These are phyloP conservation scores for Polytolypa hystricis DNA, from an alignment of 2,329 filamentous ascomycete species.

Conservation along the genomic window DNA sequence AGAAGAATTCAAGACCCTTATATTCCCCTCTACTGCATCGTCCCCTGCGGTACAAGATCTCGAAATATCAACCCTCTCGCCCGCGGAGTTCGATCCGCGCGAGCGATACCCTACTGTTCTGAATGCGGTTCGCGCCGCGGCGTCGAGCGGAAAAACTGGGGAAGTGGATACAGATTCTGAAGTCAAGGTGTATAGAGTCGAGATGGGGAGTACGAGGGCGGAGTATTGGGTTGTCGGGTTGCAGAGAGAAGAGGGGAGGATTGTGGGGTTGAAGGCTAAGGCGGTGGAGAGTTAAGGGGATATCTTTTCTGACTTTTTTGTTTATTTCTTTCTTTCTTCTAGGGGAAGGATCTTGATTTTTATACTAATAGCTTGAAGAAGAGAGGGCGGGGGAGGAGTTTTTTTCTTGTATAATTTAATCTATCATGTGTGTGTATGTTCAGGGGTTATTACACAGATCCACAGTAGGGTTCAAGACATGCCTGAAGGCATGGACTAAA, in stretches of 20 bases:
- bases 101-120: slow-evolving; percentile 50
- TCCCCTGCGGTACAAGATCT: slow-evolving; percentile 30
- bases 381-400: too few relatives aligned
- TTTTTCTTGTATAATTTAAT: too few relatives aligned
- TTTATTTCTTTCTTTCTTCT: not conserved
- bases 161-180: slow-evolving; percentile 41
- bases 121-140: slow-evolving; percentile 43
- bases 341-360: too few relatives aligned
- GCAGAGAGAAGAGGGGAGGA: slow-evolving; percentile 43
- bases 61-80: slow-evolving; percentile 54
- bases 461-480: too few relatives aligned
- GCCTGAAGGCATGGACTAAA: too few relatives aligned
- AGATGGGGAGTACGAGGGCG: slow-evolving; percentile 49
- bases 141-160: slow-evolving; percentile 26
- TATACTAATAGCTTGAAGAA: too few relatives aligned
- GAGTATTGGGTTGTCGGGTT: slow-evolving; percentile 73
- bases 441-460: too few relatives aligned
- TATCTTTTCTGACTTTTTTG: not conserved
- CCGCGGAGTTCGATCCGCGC: slow-evolving; percentile 60
- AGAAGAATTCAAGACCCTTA: slow-evolving; percentile 61
- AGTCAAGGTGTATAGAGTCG: slow-evolving; percentile 64
- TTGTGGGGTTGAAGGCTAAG: slow-evolving; percentile 70
- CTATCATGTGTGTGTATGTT: too few relatives aligned
- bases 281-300: slow-evolving; percentile 55
- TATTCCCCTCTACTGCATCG: slow-evolving; percentile 36